phyloP scores from a whole-genome alignment of 495 filamentous ascomycete species.

The Talaromyces nanjingensis region DNA sequence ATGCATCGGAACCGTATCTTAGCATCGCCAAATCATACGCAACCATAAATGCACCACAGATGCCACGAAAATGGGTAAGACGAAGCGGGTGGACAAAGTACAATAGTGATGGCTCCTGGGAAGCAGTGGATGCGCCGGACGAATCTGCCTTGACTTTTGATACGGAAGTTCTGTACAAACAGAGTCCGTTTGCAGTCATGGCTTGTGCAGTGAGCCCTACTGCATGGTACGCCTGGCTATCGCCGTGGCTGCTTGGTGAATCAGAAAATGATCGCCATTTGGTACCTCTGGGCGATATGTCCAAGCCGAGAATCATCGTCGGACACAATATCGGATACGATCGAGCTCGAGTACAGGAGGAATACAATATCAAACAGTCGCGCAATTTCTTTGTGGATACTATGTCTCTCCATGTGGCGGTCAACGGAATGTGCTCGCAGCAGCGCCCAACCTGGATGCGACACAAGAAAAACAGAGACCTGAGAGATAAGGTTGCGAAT shows the following conservation, averaged over 20 bases:
- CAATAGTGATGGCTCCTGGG: constrained; percentile 58
- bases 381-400: constrained; percentile 90
- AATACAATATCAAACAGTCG: constrained; percentile 77
- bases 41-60: constrained; percentile 54
- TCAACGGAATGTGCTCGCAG: constrained; percentile 98
- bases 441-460: constrained; percentile 97
- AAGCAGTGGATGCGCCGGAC: constrained; percentile 66
- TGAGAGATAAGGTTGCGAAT: constrained; percentile 71
- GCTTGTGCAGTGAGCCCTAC: constrained; percentile 82
- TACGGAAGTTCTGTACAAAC: constrained; percentile 94
- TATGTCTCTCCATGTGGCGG: constrained; percentile 96
- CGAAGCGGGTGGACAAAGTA: constrained; percentile 95
- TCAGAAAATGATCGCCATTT: constrained; percentile 69
- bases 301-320: constrained; percentile 64
- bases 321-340: constrained; percentile 98
- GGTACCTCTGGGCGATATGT: constrained; percentile 74
- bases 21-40: constrained; percentile 67
- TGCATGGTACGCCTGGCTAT: constrained; percentile 96
- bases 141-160: constrained; percentile 86
- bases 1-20: constrained; percentile 85
- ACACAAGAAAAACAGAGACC: constrained; percentile 79
- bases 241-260: constrained; percentile 88
- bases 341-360: constrained; percentile 77
- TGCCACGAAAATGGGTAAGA: constrained; percentile 72
- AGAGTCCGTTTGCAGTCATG: constrained; percentile 89